Percentiles rank a stretch among this genome's conserved stretches.
Conservation (phyloP, 306 rosid genomes). For the Casuarina cunninghamiana region DNA sequence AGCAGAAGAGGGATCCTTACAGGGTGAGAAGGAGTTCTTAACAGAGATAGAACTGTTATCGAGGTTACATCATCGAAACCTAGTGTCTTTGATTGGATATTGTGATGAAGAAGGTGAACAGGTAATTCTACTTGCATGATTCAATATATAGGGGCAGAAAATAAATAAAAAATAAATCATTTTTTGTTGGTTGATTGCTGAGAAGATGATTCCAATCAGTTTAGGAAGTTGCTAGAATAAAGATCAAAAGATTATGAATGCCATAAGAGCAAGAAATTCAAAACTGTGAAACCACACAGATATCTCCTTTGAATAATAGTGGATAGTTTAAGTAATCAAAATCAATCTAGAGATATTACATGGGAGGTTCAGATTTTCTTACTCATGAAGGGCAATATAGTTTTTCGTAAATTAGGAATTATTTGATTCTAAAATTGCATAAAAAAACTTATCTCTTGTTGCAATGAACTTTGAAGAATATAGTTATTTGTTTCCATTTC, state of each 20-base stretch:
- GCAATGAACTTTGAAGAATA: too few relatives aligned
- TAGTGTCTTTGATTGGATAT: too few relatives aligned
- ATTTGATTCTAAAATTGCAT: too few relatives aligned
- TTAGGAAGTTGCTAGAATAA: slow-evolving; percentile 13
- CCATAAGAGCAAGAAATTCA: not conserved
- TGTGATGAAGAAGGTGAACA: slow-evolving; percentile 73
- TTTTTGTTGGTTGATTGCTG: not conserved
- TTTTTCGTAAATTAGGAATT: not conserved
- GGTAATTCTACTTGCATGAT: slow-evolving; percentile 33
- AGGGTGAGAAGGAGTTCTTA: too few relatives aligned
- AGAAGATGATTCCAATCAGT: slow-evolving; percentile 5
- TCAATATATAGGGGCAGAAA: not conserved
- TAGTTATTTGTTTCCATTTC: too few relatives aligned
- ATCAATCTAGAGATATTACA: not conserved
- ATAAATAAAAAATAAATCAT: not conserved
- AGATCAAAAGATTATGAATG: slow-evolving; percentile 8
- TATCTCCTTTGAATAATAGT: not conserved
- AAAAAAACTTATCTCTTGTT: too few relatives aligned
- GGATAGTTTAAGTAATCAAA: slow-evolving; percentile 7
- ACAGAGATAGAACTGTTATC: too few relatives aligned
- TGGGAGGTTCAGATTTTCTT: not conserved
- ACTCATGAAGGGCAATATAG: not conserved
- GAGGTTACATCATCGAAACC: too few relatives aligned
- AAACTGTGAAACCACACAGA: slow-evolving; percentile 3
- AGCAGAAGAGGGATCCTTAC: too few relatives aligned